Conservation (phyloP, 2,329 filamentous ascomycete species). For the Aspergillus sojae region DNA sequence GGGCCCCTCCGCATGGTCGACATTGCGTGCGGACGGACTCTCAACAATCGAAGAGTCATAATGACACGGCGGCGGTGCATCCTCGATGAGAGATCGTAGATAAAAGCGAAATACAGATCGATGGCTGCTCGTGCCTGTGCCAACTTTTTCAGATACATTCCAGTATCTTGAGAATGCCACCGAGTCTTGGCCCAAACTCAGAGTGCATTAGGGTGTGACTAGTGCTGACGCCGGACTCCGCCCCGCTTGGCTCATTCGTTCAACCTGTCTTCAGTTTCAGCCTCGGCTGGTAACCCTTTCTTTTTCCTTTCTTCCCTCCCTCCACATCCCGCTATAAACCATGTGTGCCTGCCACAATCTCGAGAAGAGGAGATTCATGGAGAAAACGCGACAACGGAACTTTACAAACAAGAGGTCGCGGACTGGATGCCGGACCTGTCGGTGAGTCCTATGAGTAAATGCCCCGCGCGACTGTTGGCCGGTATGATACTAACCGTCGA, state of each 20-base stretch:
- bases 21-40: not conserved
- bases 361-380: not conserved
- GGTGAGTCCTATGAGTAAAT: not conserved
- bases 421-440: conserved; percentile 11
- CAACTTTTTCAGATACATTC: too few species aligned
- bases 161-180: too few species aligned
- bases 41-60: not conserved
- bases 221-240: not conserved
- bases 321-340: not conserved
- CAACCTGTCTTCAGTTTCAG: not conserved
- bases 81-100: not conserved
- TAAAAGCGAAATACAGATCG: not conserved
- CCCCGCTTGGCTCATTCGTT: not conserved
- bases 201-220: not conserved
- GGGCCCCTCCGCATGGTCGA: not conserved
- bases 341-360: not conserved
- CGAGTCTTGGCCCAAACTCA: not conserved
- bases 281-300: not conserved
- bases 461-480: too few species aligned
- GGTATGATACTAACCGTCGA: not conserved
- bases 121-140: not conserved
- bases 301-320: not conserved
- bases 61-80: not conserved
- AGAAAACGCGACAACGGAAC: not conserved
- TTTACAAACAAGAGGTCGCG: not conserved